phyloP scores from a whole-genome alignment of 2,329 filamentous ascomycete genomes.

The Penicillium glabrum region DNA sequence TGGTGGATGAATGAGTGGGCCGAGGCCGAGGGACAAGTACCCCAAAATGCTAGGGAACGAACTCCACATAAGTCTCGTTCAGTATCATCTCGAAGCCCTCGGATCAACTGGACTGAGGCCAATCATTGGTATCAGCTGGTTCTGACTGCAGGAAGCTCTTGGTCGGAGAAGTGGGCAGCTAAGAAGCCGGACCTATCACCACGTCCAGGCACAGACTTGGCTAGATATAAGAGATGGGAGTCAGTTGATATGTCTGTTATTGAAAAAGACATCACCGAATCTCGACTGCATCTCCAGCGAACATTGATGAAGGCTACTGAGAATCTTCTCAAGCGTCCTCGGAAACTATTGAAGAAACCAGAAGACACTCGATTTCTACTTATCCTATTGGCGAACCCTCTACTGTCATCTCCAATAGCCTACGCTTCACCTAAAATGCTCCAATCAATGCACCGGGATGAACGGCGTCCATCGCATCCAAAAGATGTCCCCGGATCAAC shows the following conservation, averaged over 20 bases:
- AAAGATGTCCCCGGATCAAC: constrained; percentile 19
- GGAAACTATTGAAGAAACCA: constrained; percentile 65
- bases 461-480: constrained; percentile 31
- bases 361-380: constrained; percentile 75
- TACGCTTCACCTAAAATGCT: constrained; percentile 15
- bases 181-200: constrained; percentile 42
- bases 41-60: constrained; percentile 35
- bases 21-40: constrained; percentile 32
- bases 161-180: constrained; percentile 61
- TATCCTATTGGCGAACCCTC: constrained; percentile 75
- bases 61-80: constrained; percentile 27
- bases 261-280: constrained; percentile 56
- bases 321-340: constrained; percentile 74
- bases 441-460: constrained; percentile 20
- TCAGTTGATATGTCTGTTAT: constrained; percentile 47
- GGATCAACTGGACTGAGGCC: constrained; percentile 72
- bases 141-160: constrained; percentile 66
- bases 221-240: constrained; percentile 36
- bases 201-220: constrained; percentile 20
- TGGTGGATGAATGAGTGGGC: constrained; percentile 72
- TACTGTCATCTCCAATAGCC: constrained; percentile 57
- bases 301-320: constrained; percentile 76
- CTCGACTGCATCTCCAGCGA: constrained; percentile 68
- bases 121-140: constrained; percentile 73
- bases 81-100: constrained; percentile 62